Conservation (phyloP, 345 rosid species). For the Capsella bursapastoris region DNA sequence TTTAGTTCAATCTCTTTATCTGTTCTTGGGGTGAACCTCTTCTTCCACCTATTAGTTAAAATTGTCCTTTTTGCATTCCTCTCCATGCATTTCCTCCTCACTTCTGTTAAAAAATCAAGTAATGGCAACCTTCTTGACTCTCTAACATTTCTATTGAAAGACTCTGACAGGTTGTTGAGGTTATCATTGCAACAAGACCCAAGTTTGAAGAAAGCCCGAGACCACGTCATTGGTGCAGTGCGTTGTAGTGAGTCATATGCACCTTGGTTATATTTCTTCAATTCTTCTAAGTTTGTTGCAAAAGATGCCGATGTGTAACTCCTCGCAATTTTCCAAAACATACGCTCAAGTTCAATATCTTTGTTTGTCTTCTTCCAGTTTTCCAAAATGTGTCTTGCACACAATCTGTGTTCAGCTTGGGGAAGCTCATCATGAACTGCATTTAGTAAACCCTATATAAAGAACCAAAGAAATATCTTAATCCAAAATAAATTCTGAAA, state of each 20-base stretch:
- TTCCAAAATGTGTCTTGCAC: constrained; percentile 1
- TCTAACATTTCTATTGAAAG: neutral
- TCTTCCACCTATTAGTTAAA: neutral
- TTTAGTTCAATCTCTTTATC: neutral
- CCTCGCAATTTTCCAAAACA: neutral
- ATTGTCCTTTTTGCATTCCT: neutral
- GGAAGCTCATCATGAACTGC: neutral
- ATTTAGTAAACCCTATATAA: neutral
- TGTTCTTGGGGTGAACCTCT: neutral
- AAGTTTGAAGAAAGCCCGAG: neutral
- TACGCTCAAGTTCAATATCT: neutral
- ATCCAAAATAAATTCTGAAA: too few species aligned
- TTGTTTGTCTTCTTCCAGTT: constrained; percentile 14
- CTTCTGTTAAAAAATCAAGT: neutral
- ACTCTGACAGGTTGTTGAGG: neutral
- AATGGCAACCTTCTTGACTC: neutral
- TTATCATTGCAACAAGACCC: constrained; percentile 20
- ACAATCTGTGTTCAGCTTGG: neutral
- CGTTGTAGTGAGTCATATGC: neutral
- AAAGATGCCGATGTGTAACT: neutral
- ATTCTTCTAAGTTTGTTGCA: neutral
- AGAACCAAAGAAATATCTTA: too few species aligned
- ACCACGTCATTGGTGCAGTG: neutral
- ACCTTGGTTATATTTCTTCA: neutral
- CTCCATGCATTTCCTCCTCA: constrained; percentile 7